Percentiles rank a stretch among this genome's conserved stretches.
These are phyloP conservation scores for Lobosporangium transversale DNA, from an alignment of 192 early-diverging fungal genomes.

Conservation along the genomic window DNA sequence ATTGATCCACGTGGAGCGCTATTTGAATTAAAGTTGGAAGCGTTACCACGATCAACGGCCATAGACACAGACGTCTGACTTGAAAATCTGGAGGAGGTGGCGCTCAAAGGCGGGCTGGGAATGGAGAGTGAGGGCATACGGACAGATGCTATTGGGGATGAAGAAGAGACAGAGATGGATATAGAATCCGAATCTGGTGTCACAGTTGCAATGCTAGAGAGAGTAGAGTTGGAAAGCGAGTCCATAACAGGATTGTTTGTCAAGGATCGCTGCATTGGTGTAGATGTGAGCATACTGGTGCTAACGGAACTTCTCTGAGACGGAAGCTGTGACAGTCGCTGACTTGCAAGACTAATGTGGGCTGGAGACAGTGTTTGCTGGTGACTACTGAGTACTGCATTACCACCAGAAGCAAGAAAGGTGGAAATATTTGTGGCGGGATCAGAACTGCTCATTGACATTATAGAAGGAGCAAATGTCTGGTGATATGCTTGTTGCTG, in stretches of 20 bases:
- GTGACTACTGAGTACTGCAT: neutral
- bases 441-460: constrained; percentile 13
- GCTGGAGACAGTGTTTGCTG: neutral
- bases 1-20: neutral
- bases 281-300: constrained; percentile 8
- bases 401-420: neutral
- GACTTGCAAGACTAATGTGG: neutral
- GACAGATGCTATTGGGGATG: constrained; percentile 6
- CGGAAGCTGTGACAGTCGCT: neutral
- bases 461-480: too few relatives aligned
- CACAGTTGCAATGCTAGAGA: constrained; percentile 21
- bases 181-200: constrained; percentile 15
- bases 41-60: constrained; percentile 1
- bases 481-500: too few relatives aligned
- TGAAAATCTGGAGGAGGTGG: too few relatives aligned
- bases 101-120: neutral
- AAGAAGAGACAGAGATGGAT: constrained; percentile 11
- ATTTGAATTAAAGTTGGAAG: constrained; percentile 1
- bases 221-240: neutral
- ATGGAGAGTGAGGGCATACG: neutral
- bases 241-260: constrained; percentile 27
- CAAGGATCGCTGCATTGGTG: constrained; percentile 44
- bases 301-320: neutral
- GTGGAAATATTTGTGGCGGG: constrained; percentile 3
- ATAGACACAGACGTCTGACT: neutral